Conservation (phyloP, 192 early-diverging fungal genomes). For the Funneliformis mosseae region DNA sequence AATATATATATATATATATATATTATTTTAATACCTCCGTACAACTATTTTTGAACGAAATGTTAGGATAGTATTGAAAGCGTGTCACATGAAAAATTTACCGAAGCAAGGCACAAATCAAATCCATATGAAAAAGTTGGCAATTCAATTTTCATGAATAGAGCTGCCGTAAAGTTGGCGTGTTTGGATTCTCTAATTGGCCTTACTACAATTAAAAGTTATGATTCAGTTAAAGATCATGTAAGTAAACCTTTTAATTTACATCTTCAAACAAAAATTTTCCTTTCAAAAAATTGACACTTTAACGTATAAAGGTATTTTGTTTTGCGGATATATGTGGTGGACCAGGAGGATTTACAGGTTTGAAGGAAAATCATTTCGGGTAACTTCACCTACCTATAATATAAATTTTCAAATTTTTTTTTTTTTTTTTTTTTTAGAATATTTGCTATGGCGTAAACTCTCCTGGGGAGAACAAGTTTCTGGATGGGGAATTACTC, state of each 20-base stretch:
- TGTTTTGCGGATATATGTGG: conserved; percentile 72
- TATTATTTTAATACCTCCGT: too few relatives aligned
- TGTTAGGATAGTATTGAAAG: conserved; percentile 37
- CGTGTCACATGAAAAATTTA: conserved; percentile 44
- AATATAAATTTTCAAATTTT: too few relatives aligned
- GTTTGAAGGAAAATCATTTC: conserved; percentile 14
- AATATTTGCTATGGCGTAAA: conserved; percentile 71
- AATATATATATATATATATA: too few relatives aligned
- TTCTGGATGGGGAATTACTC: conserved; percentile 70
- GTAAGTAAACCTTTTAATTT: conserved; percentile 9
- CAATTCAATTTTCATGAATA: conserved; percentile 64
- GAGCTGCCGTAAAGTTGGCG: conserved; percentile 73
- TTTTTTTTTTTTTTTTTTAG: conserved; percentile 36
- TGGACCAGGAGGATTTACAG: conserved; percentile 76
- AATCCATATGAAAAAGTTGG: conserved; percentile 67
- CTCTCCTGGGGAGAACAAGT: conserved; percentile 46
- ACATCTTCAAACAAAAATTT: too few relatives aligned
- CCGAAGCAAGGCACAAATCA: conserved; percentile 51
- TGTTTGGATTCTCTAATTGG: conserved; percentile 61
- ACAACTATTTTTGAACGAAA: not conserved
- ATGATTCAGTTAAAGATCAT: conserved; percentile 19
- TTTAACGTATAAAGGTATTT: conserved; percentile 38
- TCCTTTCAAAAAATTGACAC: not conserved
- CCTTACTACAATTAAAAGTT: conserved; percentile 43
- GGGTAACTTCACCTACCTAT: too few relatives aligned